phyloP scores from a whole-genome alignment of 129 eudicot species.

The Helichrysum umbraculigerum region DNA sequence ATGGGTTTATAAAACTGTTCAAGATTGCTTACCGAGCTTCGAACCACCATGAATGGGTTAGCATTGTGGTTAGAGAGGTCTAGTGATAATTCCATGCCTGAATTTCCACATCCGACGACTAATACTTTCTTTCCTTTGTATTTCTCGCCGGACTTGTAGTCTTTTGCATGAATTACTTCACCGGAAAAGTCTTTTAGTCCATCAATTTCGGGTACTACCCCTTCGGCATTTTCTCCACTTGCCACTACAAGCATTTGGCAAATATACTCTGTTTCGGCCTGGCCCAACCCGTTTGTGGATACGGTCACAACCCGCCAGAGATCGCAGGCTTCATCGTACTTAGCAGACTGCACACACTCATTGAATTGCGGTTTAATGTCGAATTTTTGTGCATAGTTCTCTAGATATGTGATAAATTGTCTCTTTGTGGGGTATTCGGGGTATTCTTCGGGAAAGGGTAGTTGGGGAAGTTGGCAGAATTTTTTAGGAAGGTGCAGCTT shows the following conservation, averaged over 20 bases:
- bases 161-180: slow-evolving; percentile 70
- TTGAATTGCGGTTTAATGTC: slow-evolving; percentile 75
- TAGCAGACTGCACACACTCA: slow-evolving; percentile 73
- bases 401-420: slow-evolving; percentile 75
- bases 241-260: slow-evolving; percentile 95
- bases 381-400: slow-evolving; percentile 59
- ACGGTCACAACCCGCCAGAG: slow-evolving; percentile 67
- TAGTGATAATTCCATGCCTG: slow-evolving; percentile 95
- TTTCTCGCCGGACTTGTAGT: slow-evolving; percentile 73
- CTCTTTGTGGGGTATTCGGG: slow-evolving; percentile 81
- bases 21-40: slow-evolving; percentile 79
- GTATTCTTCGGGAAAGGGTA: slow-evolving; percentile 73
- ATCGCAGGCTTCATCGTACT: slow-evolving; percentile 68
- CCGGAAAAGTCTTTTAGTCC: slow-evolving; percentile 67
- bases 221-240: slow-evolving; percentile 83
- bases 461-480: slow-evolving; percentile 78
- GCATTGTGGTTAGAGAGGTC: slow-evolving; percentile 90
- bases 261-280: slow-evolving; percentile 71
- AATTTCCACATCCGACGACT: slow-evolving; percentile 89
- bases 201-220: slow-evolving; percentile 71
- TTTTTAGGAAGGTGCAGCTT: slow-evolving; percentile 87
- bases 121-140: slow-evolving; percentile 64
- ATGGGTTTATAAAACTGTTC: background rate
- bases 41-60: slow-evolving; percentile 83
- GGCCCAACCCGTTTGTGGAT: slow-evolving; percentile 33